phyloP scores from a whole-genome alignment of 345 rosid genomes.

The Syzygium oleosum region DNA sequence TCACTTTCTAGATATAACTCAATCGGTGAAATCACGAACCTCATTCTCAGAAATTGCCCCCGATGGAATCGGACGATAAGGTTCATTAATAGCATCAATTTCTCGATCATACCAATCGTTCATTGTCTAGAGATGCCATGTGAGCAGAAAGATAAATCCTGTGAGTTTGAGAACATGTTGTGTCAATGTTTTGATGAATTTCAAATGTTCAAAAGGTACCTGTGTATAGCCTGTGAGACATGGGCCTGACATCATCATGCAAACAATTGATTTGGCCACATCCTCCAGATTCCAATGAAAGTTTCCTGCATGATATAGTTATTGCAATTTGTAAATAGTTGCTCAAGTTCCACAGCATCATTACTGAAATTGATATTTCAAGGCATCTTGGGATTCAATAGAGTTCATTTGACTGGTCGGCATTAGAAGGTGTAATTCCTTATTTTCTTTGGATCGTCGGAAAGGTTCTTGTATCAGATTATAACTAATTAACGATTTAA shows the following conservation, averaged over 20 bases:
- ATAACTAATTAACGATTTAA: background rate
- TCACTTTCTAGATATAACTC: background rate
- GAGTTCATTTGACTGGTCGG: background rate
- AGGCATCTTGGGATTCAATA: background rate
- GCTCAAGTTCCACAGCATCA: background rate
- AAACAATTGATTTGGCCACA: slow-evolving; percentile 79
- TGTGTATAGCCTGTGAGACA: slow-evolving; percentile 96
- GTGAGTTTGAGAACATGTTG: background rate
- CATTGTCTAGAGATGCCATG: slow-evolving; percentile 44
- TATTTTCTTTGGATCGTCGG: background rate
- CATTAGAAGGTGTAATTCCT: background rate
- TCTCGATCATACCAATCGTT: slow-evolving; percentile 98
- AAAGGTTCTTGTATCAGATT: background rate
- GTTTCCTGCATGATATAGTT: slow-evolving; percentile 47
- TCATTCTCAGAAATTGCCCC: slow-evolving; percentile 90
- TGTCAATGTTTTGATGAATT: background rate
- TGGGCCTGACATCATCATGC: slow-evolving; percentile 98
- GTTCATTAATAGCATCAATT: slow-evolving; percentile 95
- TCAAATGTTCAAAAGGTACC: slow-evolving; percentile 26
- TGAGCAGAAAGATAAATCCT: background rate
- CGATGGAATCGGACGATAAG: slow-evolving; percentile 96
- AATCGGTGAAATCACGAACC: slow-evolving; percentile 25
- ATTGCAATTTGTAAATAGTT: background rate
- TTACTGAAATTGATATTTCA: background rate
- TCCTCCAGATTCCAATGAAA: slow-evolving; percentile 92